phyloP scores from a whole-genome alignment of 306 rosid species.

The Castanea crenata region DNA sequence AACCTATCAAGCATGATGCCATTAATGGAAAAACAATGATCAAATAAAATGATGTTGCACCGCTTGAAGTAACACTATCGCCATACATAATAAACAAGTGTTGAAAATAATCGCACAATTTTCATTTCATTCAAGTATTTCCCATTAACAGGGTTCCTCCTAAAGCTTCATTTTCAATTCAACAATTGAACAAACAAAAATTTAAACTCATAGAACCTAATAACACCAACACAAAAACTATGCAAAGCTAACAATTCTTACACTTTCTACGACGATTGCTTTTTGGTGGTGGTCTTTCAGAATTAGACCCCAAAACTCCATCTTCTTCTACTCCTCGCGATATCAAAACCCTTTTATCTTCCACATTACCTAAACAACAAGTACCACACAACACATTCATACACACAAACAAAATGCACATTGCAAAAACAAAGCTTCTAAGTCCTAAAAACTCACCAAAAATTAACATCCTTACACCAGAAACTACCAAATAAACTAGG shows the following conservation, averaged over 20 bases:
- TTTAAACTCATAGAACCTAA: conserved; percentile 2
- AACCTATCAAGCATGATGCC: no score
- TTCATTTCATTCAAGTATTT: no score
- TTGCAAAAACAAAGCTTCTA: neutral
- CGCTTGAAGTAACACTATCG: no score
- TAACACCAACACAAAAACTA: conserved; percentile 2
- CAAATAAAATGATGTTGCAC: no score
- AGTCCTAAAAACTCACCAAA: conserved; percentile 44
- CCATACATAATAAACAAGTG: no score
- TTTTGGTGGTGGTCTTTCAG: conserved; percentile 42
- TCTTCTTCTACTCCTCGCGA: conserved; percentile 19
- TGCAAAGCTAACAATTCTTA: conserved; percentile 36
- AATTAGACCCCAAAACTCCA: conserved; percentile 10
- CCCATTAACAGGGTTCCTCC: no score
- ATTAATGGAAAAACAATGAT: no score
- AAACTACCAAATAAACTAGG: conserved; percentile 47
- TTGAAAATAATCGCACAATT: no score
- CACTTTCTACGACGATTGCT: conserved; percentile 63
- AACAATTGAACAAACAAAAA: neutral
- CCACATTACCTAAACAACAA: conserved; percentile 45
- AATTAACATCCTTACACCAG: conserved; percentile 50
- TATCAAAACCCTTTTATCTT: conserved; percentile 26
- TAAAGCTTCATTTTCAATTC: neutral
- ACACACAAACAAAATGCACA: conserved; percentile 1
- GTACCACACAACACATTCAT: neutral